Evolutionary conservation across 225 moss, liverwort and hornwort species (phyloP), one percentile per base, ranked within the genome.

Genomic region (Pseudoscleropodium purum): DNA sequence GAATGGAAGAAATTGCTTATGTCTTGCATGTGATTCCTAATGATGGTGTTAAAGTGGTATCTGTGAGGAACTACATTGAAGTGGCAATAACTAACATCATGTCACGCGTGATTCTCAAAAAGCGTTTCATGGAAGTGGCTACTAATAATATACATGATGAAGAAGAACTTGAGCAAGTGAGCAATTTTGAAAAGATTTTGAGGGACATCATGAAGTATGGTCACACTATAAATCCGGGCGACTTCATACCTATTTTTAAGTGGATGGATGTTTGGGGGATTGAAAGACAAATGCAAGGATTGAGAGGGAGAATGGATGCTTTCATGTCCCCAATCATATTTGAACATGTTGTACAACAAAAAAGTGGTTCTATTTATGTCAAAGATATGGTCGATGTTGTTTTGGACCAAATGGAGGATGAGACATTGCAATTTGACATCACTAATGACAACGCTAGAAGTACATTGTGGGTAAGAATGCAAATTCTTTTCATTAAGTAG

Each of bases 121-220:
- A 18, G 47, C 75, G 18, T 10, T 75, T 77, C 5, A 37, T 49
- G 15, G 39, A n/a, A 27, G 1, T 33, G 5, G 11, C 52, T 13
- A 7, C 19, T 3, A 6, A 1, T 0, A 47, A 75, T 4, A 45
- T 2, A 27, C 18, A 11, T 30, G 30, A 47, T 47, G 47, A 47
- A 17, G 10, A 45, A 30, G 75, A 47, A 18, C 18, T 75, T 1
- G 11, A 30, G 31, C 75, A 47, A 75, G 75, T 47, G 30, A 75
- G 30, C 4, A 75, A 47, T 25, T 84, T 59, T 14, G 49, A 15
- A 47, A 67, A 10, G 83, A 68, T 10, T 60, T 75, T 49, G 6
- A 1, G 1, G 3, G 17, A 74, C 6, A 30, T 39, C 1, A 2
- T 3, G 15, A 16, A 13, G 0, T 11, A 49, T 9, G 2, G 6